These are phyloP conservation scores for Colletotrichum incanum DNA, from an alignment of 2,329 filamentous ascomycete genomes.

Conservation along the genomic window DNA sequence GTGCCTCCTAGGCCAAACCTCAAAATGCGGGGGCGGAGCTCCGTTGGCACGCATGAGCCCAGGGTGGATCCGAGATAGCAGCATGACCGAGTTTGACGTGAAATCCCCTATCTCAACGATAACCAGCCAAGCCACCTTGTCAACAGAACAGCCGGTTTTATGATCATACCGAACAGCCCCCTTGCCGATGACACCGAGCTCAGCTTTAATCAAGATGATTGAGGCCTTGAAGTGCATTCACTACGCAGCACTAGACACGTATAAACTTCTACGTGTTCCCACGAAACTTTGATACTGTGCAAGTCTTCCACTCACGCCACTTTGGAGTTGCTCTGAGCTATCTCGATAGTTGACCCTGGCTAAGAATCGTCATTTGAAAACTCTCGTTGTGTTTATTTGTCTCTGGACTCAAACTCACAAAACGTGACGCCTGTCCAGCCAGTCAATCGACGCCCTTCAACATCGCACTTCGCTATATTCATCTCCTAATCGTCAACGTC, in stretches of 20 bases:
- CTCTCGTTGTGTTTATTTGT: background rate
- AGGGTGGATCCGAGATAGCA: slow-evolving; percentile 18
- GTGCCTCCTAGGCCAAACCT: slow-evolving; percentile 14
- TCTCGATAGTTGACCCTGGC: background rate
- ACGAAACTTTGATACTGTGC: background rate
- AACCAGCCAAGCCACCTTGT: slow-evolving; percentile 17
- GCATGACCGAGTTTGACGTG: slow-evolving; percentile 13
- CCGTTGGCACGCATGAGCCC: slow-evolving; percentile 22
- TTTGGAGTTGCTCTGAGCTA: background rate
- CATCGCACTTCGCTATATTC: background rate
- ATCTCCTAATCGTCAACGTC: background rate
- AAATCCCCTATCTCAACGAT: slow-evolving; percentile 29
- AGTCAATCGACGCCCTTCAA: background rate
- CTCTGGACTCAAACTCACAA: background rate
- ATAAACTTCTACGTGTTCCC: slow-evolving; percentile 23
- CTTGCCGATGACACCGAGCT: background rate
- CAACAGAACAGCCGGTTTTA: background rate
- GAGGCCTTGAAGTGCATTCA: background rate
- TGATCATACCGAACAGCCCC: background rate
- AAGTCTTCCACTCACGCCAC: background rate
- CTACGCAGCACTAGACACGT: background rate
- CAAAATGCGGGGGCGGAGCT: slow-evolving; percentile 37
- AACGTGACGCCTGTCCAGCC: background rate
- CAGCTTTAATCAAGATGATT: slow-evolving; percentile 1
- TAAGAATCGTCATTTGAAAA: background rate